phyloP scores from a whole-genome alignment of 768 basidiomycete species.

The Cantharellus anzutake region DNA sequence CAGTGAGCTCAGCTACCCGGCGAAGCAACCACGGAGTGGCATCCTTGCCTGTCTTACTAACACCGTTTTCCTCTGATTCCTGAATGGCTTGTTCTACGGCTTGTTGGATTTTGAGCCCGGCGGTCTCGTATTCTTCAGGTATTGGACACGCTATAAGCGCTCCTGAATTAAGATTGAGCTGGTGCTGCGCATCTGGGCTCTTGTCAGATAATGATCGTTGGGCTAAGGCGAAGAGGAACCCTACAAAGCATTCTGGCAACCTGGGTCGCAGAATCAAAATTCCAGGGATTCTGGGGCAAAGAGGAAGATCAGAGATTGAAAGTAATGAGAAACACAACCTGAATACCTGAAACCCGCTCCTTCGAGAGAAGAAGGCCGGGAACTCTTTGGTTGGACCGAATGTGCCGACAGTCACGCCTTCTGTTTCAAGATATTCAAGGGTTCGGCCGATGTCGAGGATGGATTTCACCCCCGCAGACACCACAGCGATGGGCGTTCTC shows the following conservation, averaged over 20 bases:
- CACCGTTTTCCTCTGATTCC: constrained; percentile 67
- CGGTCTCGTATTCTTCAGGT: constrained; percentile 48
- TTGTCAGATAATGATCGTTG: not conserved
- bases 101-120: constrained; percentile 49
- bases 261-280: constrained; percentile 33
- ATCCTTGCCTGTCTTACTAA: constrained; percentile 68
- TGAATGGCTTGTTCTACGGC: constrained; percentile 68
- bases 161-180: constrained; percentile 57
- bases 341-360: constrained; percentile 59
- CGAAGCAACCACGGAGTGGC: constrained; percentile 87
- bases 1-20: constrained; percentile 63
- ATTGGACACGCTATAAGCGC: constrained; percentile 80
- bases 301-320: not conserved
- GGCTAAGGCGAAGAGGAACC: constrained; percentile 13
- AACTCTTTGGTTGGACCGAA: constrained; percentile 64
- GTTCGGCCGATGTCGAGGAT: constrained; percentile 78
- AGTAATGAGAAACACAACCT: not conserved
- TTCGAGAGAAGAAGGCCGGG: constrained; percentile 82
- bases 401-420: constrained; percentile 79
- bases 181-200: constrained; percentile 40
- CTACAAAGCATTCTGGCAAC: constrained; percentile 64
- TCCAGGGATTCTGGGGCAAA: constrained; percentile 54
- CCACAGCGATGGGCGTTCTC: constrained; percentile 75
- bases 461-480: constrained; percentile 87
- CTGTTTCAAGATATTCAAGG: constrained; percentile 48